Percentiles rank a stretch among this genome's conserved stretches.
phyloP scores from a whole-genome alignment of 805 yeast genomes.

The Kazachstania kunashirensis region DNA sequence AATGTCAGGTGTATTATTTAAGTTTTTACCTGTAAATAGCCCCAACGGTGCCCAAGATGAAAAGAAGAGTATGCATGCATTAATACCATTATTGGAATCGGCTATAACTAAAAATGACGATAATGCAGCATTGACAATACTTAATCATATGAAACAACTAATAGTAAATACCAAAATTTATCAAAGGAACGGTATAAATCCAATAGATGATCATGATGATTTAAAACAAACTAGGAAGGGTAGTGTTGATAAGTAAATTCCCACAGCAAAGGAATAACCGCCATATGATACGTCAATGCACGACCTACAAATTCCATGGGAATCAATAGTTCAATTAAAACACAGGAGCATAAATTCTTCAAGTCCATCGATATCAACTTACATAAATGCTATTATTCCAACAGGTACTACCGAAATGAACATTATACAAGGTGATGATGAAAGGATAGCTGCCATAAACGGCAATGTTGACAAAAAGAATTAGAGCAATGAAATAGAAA shows the following conservation, averaged over 20 bases:
- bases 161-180: slow-evolving; percentile 15
- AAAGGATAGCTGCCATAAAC: too few species aligned
- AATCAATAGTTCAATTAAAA: too few species aligned
- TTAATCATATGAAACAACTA: slow-evolving; percentile 18
- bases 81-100: slow-evolving; percentile 12
- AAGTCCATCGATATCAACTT: not conserved
- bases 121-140: slow-evolving; percentile 13
- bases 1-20: slow-evolving; percentile 1
- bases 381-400: not conserved
- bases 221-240: slow-evolving; percentile 6
- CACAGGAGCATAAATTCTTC: too few species aligned
- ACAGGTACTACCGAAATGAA: too few species aligned
- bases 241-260: not conserved
- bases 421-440: too few species aligned
- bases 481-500: too few species aligned
- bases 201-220: slow-evolving; percentile 10
- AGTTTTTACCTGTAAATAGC: not conserved
- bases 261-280: not conserved
- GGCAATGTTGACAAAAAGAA: too few species aligned
- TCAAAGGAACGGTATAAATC: slow-evolving; percentile 23
- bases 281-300: too few species aligned
- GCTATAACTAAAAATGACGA: slow-evolving; percentile 18
- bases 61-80: not conserved
- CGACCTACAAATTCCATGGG: too few species aligned
- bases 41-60: too few species aligned